Conservation (phyloP, 2,329 filamentous ascomycete genomes). For the Neoscytalidium dimidiatum region DNA sequence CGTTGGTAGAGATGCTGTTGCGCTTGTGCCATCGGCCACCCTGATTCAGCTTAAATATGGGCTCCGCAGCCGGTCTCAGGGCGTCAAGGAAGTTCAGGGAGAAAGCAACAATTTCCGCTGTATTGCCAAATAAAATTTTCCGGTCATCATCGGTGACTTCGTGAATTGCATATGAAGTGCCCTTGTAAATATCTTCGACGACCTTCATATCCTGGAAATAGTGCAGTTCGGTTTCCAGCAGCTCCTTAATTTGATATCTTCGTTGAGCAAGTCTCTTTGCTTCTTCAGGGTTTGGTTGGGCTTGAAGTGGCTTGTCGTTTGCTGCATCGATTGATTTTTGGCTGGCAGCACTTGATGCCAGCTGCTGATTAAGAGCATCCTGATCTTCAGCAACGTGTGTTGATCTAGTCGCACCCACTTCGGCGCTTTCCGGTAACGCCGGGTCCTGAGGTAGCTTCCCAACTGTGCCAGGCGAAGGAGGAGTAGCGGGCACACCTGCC, state of each 20-base stretch:
- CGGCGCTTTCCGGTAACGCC: not conserved
- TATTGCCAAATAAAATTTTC: slow-evolving; percentile 89
- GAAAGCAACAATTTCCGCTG: slow-evolving; percentile 85
- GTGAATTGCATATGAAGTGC: slow-evolving; percentile 79
- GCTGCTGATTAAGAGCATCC: not conserved
- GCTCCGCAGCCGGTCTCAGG: slow-evolving; percentile 77
- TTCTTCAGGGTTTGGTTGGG: slow-evolving; percentile 7
- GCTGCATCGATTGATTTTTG: not conserved
- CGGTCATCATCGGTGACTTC: slow-evolving; percentile 81
- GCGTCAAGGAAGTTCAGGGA: slow-evolving; percentile 77
- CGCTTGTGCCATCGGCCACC: slow-evolving; percentile 57
- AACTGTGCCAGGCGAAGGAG: slow-evolving; percentile 24
- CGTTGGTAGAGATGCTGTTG: slow-evolving; percentile 48
- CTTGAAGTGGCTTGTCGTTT: not conserved
- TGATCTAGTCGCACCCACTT: not conserved
- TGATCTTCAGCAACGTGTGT: not conserved
- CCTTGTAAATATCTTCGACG: slow-evolving; percentile 95
- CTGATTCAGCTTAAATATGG: slow-evolving; percentile 64
- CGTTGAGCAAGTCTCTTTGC: slow-evolving; percentile 77
- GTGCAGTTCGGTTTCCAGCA: slow-evolving; percentile 87
- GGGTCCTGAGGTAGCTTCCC: not conserved
- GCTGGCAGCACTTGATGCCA: not conserved
- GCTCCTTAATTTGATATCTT: slow-evolving; percentile 82
- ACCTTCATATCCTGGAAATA: slow-evolving; percentile 97
- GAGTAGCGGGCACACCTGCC: not conserved